phyloP scores from a whole-genome alignment of 768 basidiomycete genomes.

The Serpula lacrymans region DNA sequence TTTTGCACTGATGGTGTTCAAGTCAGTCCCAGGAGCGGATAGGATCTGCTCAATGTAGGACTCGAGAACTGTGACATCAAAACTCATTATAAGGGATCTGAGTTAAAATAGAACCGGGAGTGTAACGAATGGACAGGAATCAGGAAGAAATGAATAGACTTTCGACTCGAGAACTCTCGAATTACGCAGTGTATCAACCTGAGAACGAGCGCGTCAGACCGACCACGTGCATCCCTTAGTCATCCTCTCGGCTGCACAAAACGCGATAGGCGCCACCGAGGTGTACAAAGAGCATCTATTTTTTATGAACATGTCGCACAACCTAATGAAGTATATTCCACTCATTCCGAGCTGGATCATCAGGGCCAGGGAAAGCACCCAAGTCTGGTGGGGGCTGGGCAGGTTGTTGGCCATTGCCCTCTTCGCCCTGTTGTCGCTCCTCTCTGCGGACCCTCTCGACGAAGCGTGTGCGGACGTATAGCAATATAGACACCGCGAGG shows the following conservation, averaged over 20 bases:
- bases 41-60: conserved; percentile 67
- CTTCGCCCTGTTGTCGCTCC: conserved; percentile 34
- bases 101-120: too few species aligned
- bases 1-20: conserved; percentile 81
- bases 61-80: conserved; percentile 54
- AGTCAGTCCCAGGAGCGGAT: conserved; percentile 71
- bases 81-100: conserved; percentile 49
- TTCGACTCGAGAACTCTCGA: too few species aligned
- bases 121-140: too few species aligned
- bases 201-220: too few species aligned
- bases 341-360: conserved; percentile 61
- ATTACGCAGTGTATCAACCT: too few species aligned
- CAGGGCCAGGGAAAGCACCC: conserved; percentile 60
- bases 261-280: too few species aligned
- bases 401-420: conserved; percentile 14
- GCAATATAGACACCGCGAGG: conserved; percentile 65
- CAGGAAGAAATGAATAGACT: too few species aligned
- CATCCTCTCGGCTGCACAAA: too few species aligned
- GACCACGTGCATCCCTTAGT: too few species aligned
- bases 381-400: conserved; percentile 29
- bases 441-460: conserved; percentile 65
- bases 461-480: conserved; percentile 78
- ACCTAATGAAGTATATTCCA: conserved; percentile 59
- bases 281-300: conserved; percentile 8
- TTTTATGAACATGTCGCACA: conserved; percentile 14